Base-by-base conservation (phyloP, 2,329 filamentous ascomycete species). In the Fusarium coicis region DNA sequence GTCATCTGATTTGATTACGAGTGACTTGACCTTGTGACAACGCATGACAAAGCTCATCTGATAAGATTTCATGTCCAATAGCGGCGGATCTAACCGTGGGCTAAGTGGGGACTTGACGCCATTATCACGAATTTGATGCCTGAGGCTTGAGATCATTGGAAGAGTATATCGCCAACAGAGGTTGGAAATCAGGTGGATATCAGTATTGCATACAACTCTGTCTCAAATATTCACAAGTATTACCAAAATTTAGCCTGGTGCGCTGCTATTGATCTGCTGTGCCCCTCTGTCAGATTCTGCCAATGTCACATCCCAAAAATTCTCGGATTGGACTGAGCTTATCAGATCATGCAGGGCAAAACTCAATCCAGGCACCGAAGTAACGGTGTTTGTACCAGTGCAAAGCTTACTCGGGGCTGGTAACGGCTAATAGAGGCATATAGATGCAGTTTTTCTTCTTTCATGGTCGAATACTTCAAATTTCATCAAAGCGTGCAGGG, bases 61-160 rank as follows among this genome's bases (percentile, higher is more conserved):
- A 76, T 76, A 77, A 76, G 75, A 76, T 76, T 23, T 63, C 53
- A 21, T 34, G 46, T 64, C 74, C 74, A 76, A 76, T 76, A 28
- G 68, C 32, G 30, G 66, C 74, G 74, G 74, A 77, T 76, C 68
- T 73, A 76, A 42, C 74, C 74, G 74, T 53, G 9, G 36, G 12
- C 40, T 23, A 76, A 61, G 70, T 74, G 71, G 71, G 15, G 49
- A 23, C 26, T 7, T 40, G 46, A 55, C 61, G 64, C 39, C n/a
- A 67, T 61, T 6, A 8, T 28, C 28, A 18, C 59, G 23, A 42
- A 52, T 18, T n/a, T 7, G 19, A 42, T 42, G 50, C 50, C 50
- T 54, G 15, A 54, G 50, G 36, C 26, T 2, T 0, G 0, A 7
- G 5, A 5, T 5, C 19, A 28, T 14, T 7, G 7, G 0, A 18